Percentiles rank a stretch among this genome's conserved stretches.
These are phyloP conservation scores for Pyricularia grisea DNA, from an alignment of 2,329 filamentous ascomycete genomes.

Conservation along the genomic window DNA sequence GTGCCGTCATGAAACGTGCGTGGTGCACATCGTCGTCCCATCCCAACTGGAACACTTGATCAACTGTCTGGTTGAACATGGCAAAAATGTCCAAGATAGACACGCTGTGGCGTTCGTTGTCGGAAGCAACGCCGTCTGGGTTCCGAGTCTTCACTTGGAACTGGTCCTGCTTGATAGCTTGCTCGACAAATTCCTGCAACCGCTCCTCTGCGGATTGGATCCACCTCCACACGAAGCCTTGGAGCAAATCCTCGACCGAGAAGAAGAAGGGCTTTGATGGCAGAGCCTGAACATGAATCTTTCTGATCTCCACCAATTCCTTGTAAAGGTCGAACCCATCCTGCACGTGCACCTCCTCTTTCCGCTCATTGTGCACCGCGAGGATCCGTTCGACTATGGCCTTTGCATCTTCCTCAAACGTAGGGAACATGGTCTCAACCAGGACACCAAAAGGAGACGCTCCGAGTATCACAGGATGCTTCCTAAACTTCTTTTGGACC, in stretches of 20 bases:
- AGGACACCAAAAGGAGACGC: constrained; percentile 57
- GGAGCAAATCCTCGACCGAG: constrained; percentile 74
- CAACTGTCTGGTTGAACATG: constrained; percentile 84
- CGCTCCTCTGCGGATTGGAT: constrained; percentile 71
- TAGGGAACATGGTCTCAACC: constrained; percentile 75
- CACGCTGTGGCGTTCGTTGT: constrained; percentile 83
- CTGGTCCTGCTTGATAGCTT: constrained; percentile 81
- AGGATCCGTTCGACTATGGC: constrained; percentile 79
- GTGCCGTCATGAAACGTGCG: constrained; percentile 92
- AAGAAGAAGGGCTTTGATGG: constrained; percentile 72
- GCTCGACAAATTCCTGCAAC: constrained; percentile 75
- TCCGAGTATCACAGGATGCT: constrained; percentile 80
- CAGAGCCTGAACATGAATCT: constrained; percentile 67
- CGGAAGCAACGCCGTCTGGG: constrained; percentile 52
- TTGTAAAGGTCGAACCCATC: constrained; percentile 93
- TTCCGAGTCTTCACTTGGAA: constrained; percentile 67
- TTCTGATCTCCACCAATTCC: constrained; percentile 75
- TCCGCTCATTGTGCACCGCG: constrained; percentile 57
- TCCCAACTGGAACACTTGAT: constrained; percentile 75
- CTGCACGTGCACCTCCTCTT: constrained; percentile 71
- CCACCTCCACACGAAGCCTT: constrained; percentile 95
- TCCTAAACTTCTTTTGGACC: constrained; percentile 86
- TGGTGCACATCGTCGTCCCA: constrained; percentile 94
- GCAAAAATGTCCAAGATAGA: constrained; percentile 91
- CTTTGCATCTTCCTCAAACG: constrained; percentile 80